phyloP scores from a whole-genome alignment of 1,284 basidiomycete genomes.

The Laetiporus sulphureus region DNA sequence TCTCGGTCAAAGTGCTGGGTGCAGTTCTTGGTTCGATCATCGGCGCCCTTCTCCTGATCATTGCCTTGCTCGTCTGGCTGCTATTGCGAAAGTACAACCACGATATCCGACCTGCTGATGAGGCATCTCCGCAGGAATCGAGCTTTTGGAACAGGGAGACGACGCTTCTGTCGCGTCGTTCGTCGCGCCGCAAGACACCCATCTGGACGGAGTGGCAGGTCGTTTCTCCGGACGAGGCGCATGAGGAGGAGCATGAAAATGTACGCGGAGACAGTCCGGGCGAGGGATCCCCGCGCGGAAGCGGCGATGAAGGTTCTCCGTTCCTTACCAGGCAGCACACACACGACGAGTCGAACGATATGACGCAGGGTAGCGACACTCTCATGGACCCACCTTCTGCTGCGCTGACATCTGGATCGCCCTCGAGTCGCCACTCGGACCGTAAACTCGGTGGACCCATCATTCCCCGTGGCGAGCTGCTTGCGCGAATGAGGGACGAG shows the following conservation, averaged over 20 bases:
- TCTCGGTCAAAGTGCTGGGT: constrained; percentile 21
- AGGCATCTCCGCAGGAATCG: constrained; percentile 22
- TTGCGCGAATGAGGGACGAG: constrained; percentile 21
- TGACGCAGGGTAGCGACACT: constrained; percentile 22
- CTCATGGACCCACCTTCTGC: constrained; percentile 23
- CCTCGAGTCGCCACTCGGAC: constrained; percentile 13
- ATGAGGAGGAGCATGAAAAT: constrained; percentile 17
- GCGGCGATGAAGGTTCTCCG: constrained; percentile 59
- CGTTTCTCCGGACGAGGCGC: constrained; percentile 28
- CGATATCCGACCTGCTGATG: background rate
- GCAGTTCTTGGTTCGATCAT: constrained; percentile 32
- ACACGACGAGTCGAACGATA: constrained; percentile 19
- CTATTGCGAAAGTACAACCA: constrained; percentile 39
- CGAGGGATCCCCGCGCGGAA: constrained; percentile 57
- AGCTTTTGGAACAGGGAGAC: constrained; percentile 27
- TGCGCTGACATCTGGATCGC: constrained; percentile 14
- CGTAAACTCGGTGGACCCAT: constrained; percentile 20
- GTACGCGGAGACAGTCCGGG: constrained; percentile 34
- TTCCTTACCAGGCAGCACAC: constrained; percentile 37
- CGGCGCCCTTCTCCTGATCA: constrained; percentile 36
- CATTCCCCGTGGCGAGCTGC: constrained; percentile 24
- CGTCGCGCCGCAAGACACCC: constrained; percentile 26
- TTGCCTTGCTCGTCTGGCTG: constrained; percentile 43
- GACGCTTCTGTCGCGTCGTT: constrained; percentile 16
- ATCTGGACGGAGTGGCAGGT: constrained; percentile 53